These are phyloP conservation scores for Hypoxylon rickii DNA, from an alignment of 495 filamentous ascomycete genomes.

Conservation along the genomic window DNA sequence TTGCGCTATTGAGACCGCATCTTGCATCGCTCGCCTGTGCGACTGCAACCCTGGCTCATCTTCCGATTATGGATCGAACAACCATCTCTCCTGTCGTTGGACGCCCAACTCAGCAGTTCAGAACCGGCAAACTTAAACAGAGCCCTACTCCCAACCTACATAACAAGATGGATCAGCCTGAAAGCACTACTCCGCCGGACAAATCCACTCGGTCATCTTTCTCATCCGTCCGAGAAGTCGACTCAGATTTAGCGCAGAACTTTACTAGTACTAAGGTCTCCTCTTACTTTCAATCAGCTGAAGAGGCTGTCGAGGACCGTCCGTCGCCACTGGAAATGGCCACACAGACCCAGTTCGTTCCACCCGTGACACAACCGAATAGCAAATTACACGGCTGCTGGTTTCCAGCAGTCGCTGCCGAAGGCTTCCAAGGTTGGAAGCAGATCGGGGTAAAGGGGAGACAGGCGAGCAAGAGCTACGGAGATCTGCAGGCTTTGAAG, in stretches of 20 bases:
- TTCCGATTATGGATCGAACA: conserved; percentile 35
- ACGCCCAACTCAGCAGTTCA: conserved; percentile 17
- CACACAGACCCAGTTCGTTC: conserved; percentile 54
- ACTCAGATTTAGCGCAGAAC: conserved; percentile 65
- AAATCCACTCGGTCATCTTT: conserved; percentile 56
- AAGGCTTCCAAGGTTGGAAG: conserved; percentile 74
- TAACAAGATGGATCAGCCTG: conserved; percentile 30
- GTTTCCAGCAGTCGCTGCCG: conserved; percentile 64
- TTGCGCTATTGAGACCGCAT: conserved; percentile 38
- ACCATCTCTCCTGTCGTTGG: conserved; percentile 27
- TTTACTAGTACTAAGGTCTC: conserved; percentile 70
- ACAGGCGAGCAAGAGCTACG: conserved; percentile 72
- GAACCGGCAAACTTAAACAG: conserved; percentile 27
- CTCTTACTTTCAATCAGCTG: conserved; percentile 51
- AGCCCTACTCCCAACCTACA: conserved; percentile 19
- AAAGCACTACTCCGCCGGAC: conserved; percentile 39
- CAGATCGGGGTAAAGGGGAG: conserved; percentile 67
- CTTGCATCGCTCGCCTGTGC: conserved; percentile 34
- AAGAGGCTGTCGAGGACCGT: conserved; percentile 52
- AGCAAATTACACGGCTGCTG: conserved; percentile 62
- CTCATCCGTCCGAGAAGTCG: conserved; percentile 60
- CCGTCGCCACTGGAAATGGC: conserved; percentile 43
- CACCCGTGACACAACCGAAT: conserved; percentile 50
- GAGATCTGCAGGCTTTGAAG: conserved; percentile 64
- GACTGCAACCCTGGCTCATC: conserved; percentile 21